A percentile compares a stretch with the other conserved stretches of the same genome.
Evolutionary conservation across 2,329 filamentous ascomycete genomes (phyloP).

Genomic region (Didymella pomorum): DNA sequence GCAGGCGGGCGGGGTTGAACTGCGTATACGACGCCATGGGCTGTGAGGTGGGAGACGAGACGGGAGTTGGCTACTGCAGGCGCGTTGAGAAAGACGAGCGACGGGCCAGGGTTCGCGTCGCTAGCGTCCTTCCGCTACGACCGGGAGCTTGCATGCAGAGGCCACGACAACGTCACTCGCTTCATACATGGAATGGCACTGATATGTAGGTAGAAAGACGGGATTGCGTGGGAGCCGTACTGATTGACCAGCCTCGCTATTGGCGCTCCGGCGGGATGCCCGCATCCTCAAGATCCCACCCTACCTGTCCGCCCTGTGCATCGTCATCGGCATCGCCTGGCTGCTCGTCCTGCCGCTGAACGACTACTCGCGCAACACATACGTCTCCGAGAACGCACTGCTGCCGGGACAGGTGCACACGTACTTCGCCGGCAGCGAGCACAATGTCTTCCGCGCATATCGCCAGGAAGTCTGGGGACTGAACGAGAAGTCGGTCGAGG

Average conservation of each 20-base stretch:
- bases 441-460: conserved; percentile 92
- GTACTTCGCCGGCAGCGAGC: conserved; percentile 95
- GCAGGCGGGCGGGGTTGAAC: conserved; percentile 76
- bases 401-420: conserved; percentile 96
- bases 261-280: conserved; percentile 80
- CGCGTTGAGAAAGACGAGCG: conserved; percentile 24
- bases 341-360: conserved; percentile 88
- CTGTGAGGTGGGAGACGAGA: conserved; percentile 10
- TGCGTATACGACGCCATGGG: conserved; percentile 58
- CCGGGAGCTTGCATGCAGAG: conserved; percentile 21
- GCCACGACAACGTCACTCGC: conserved; percentile 20
- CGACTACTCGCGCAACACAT: conserved; percentile 89
- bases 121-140: background rate
- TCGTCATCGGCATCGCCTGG: conserved; percentile 87
- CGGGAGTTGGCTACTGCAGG: conserved; percentile 1
- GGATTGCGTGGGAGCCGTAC: background rate
- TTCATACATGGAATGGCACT: conserved; percentile 40
- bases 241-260: conserved; percentile 57
- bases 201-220: conserved; percentile 38
- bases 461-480: conserved; percentile 79
- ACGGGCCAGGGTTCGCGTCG: conserved; percentile 13
- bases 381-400: conserved; percentile 97
- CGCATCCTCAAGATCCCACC: conserved; percentile 84
- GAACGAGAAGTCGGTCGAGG: conserved; percentile 52
- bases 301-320: conserved; percentile 84